A percentile compares a stretch with the other conserved stretches of the same genome.
phyloP scores from a whole-genome alignment of 495 filamentous ascomycete genomes.

The Penicillium fimorum region DNA sequence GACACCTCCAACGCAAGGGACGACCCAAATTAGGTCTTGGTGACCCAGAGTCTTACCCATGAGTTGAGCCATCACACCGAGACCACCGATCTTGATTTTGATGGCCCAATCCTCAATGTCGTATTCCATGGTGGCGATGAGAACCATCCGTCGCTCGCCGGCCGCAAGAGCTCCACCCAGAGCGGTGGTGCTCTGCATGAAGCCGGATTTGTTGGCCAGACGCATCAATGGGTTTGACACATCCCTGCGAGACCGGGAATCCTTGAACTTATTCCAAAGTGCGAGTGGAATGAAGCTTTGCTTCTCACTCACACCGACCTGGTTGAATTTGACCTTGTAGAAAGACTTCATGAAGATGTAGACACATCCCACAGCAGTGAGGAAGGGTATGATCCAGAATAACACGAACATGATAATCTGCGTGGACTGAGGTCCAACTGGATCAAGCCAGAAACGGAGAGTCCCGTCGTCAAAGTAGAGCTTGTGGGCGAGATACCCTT shows the following conservation, averaged over 20 bases:
- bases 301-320: conserved; percentile 57
- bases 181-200: conserved; percentile 43
- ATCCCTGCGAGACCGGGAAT: conserved; percentile 11
- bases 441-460: conserved; percentile 48
- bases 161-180: conserved; percentile 37
- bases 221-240: conserved; percentile 33
- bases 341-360: conserved; percentile 66
- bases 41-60: conserved; percentile 69
- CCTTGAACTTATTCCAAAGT: conserved; percentile 35
- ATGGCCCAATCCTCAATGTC: conserved; percentile 71
- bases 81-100: conserved; percentile 72
- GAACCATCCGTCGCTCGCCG: conserved; percentile 50
- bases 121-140: conserved; percentile 73
- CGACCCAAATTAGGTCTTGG: conserved; percentile 70
- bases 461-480: conserved; percentile 56
- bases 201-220: conserved; percentile 41
- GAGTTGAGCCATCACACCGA: conserved; percentile 68
- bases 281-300: conserved; percentile 38
- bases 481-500: conserved; percentile 55
- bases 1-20: conserved; percentile 67
- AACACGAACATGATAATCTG: conserved; percentile 60
- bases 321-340: conserved; percentile 72
- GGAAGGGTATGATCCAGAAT: conserved; percentile 53
- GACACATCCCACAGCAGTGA: conserved; percentile 49
- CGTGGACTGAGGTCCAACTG: conserved; percentile 48